Percentiles rank a stretch among this genome's conserved stretches.
These are phyloP conservation scores for Leccinum angustisporum DNA, from an alignment of 1,284 basidiomycete species.

Conservation along the genomic window DNA sequence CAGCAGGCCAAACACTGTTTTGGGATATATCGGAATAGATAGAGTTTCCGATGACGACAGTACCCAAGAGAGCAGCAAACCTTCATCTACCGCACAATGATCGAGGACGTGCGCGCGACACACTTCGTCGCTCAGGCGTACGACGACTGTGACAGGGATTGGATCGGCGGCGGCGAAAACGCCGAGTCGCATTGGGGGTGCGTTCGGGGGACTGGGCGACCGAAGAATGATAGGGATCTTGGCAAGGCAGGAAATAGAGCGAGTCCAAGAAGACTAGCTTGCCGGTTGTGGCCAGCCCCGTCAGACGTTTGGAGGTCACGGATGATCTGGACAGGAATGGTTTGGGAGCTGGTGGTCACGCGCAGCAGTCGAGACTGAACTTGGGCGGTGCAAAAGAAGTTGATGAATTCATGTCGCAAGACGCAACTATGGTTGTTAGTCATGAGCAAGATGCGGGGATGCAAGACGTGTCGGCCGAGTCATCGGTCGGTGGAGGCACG, in stretches of 20 bases:
- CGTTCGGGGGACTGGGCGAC: conserved; percentile 13
- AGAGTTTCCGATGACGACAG: conserved; percentile 15
- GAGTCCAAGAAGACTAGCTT: conserved; percentile 61
- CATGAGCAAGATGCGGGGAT: conserved; percentile 3
- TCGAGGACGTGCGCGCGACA: conserved; percentile 26
- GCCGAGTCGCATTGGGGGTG: conserved; percentile 2
- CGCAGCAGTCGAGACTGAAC: conserved; percentile 1
- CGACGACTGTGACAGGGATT: conserved; percentile 17
- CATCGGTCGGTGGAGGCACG: no score
- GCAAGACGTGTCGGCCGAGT: neutral
- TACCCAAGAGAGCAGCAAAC: conserved; percentile 16
- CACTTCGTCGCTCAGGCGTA: conserved; percentile 33
- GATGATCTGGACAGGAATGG: conserved; percentile 4
- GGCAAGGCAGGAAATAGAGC: conserved; percentile 45
- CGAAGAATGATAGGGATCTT: conserved; percentile 23
- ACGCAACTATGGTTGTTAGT: neutral
- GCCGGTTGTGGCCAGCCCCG: conserved; percentile 58
- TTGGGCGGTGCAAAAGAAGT: conserved; percentile 3
- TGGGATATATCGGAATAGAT: conserved; percentile 51
- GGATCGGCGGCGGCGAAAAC: conserved; percentile 4
- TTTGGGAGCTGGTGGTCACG: neutral
- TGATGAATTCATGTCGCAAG: conserved; percentile 21
- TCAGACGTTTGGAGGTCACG: conserved; percentile 40
- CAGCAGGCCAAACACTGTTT: conserved; percentile 56
- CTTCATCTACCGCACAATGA: neutral